Evolutionary conservation across 257 asterid species (phyloP).

Genomic region (Solanum pinnatisectum): DNA sequence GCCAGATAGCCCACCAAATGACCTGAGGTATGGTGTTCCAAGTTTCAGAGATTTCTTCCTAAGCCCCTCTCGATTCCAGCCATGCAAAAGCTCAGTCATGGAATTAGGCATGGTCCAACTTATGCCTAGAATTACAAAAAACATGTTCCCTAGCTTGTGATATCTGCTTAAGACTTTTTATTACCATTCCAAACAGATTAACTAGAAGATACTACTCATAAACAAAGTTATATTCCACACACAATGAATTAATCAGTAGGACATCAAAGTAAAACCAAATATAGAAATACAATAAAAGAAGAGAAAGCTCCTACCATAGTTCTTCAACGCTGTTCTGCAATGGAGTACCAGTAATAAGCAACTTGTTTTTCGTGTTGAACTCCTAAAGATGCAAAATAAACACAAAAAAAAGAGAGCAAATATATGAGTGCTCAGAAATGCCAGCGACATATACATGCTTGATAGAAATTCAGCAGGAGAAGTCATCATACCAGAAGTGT

Average conservation of each 20-base stretch:
- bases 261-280: neutral
- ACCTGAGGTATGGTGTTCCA: neutral
- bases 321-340: slow-evolving; percentile 97
- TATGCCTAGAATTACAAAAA: neutral
- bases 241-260: neutral
- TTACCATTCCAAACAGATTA: neutral
- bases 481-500: slow-evolving; percentile 47
- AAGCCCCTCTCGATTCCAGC: neutral
- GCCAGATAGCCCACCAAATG: neutral
- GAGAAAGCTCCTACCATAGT: slow-evolving; percentile 62
- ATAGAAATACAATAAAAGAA: neutral
- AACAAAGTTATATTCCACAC: neutral
- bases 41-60: neutral
- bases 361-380: slow-evolving; percentile 92
- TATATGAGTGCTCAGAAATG: neutral
- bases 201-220: neutral
- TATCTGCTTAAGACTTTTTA: neutral
- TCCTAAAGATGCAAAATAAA: slow-evolving; percentile 43
- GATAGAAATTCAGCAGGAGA: slow-evolving; percentile 4
- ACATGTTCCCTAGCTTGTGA: neutral
- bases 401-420: neutral
- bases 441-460: neutral
- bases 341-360: slow-evolving; percentile 97
- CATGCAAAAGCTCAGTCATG: neutral
- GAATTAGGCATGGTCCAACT: neutral